phyloP scores from a whole-genome alignment of 2,329 filamentous ascomycete species.

The Hypoxylon sp. region DNA sequence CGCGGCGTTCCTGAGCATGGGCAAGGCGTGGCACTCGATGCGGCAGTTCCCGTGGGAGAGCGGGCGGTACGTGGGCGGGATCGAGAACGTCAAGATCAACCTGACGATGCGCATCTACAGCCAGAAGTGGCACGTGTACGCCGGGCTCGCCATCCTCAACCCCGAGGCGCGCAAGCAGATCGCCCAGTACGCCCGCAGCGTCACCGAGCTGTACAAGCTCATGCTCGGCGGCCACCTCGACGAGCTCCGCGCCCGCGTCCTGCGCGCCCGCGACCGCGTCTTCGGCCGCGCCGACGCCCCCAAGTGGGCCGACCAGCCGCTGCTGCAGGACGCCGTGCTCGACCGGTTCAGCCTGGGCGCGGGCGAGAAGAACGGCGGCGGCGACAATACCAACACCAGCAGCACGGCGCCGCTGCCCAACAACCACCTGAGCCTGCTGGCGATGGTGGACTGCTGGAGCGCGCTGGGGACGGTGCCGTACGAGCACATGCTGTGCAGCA shows the following conservation, averaged over 20 bases:
- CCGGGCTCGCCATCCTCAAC: conserved; percentile 95
- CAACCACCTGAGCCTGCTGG: conserved; percentile 90
- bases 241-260: conserved; percentile 77
- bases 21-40: conserved; percentile 95
- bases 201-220: conserved; percentile 94
- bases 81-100: conserved; percentile 99
- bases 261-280: conserved; percentile 70
- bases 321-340: conserved; percentile 84
- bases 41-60: conserved; percentile 97
- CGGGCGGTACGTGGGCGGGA: conserved; percentile 92
- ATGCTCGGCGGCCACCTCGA: conserved; percentile 87
- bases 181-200: conserved; percentile 88
- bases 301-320: conserved; percentile 67
- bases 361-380: conserved; percentile 37
- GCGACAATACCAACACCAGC: too few relatives aligned
- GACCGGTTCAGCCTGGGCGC: conserved; percentile 83
- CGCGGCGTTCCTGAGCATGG: conserved; percentile 96
- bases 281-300: conserved; percentile 73
- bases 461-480: conserved; percentile 93
- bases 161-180: conserved; percentile 93
- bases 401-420: conserved; percentile 82
- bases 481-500: conserved; percentile 99
- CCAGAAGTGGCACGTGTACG: conserved; percentile 99
- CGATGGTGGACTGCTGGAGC: conserved; percentile 99
- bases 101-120: conserved; percentile 96